Percentiles rank a stretch among this genome's conserved stretches.
Conservation (phyloP, 768 basidiomycete species). For the Tulasnella sp. region DNA sequence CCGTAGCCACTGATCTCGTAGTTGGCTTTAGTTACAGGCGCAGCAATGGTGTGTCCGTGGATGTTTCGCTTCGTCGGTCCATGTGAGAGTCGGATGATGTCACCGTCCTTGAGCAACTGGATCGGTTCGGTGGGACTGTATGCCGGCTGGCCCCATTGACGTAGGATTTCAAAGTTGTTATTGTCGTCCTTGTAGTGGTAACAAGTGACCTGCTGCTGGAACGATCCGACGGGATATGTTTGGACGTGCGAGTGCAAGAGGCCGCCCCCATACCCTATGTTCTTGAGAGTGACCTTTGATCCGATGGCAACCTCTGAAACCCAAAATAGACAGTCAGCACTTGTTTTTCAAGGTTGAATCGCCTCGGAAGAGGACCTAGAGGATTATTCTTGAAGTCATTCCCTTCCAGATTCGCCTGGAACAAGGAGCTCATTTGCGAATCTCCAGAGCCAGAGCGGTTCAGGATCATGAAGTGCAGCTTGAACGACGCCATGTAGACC, state of each 20-base stretch:
- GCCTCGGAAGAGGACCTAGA: constrained; percentile 45
- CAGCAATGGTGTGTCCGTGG: constrained; percentile 81
- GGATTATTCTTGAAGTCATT: constrained; percentile 92
- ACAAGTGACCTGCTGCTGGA: constrained; percentile 95
- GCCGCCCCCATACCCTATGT: constrained; percentile 96
- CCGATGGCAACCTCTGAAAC: constrained; percentile 72
- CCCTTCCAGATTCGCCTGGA: constrained; percentile 91
- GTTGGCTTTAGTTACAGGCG: constrained; percentile 81
- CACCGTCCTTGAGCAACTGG: constrained; percentile 62
- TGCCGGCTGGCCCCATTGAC: constrained; percentile 63
- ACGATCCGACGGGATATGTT: constrained; percentile 81
- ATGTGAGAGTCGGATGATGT: constrained; percentile 74
- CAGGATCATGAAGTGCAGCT: constrained; percentile 89
- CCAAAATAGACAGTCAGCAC: no score
- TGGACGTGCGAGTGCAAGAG: constrained; percentile 96
- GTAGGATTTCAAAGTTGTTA: constrained; percentile 80
- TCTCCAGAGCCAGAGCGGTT: constrained; percentile 94
- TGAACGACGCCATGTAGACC: constrained; percentile 91
- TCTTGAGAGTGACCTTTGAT: constrained; percentile 86
- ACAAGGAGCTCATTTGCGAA: constrained; percentile 96
- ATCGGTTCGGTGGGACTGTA: constrained; percentile 60
- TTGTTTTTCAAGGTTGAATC: constrained; percentile 1
- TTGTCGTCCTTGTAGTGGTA: constrained; percentile 99
- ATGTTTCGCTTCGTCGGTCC: constrained; percentile 76
- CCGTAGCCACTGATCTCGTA: constrained; percentile 94